Conservation (phyloP, 2,329 filamentous ascomycete species). For the Epichloe brachyelytri region DNA sequence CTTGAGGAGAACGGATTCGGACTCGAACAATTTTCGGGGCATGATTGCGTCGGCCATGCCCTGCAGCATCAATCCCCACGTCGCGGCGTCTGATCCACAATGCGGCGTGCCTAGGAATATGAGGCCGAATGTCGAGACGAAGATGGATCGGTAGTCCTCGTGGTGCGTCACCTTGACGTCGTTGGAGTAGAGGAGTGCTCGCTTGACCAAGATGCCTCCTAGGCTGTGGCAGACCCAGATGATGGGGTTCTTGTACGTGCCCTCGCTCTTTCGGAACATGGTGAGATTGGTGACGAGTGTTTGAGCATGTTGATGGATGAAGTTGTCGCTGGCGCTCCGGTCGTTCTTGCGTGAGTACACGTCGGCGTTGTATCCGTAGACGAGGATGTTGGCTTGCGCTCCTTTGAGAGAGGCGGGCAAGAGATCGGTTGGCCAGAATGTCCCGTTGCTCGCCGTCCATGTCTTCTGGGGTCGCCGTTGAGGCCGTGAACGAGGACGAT, state of each 20-base stretch:
- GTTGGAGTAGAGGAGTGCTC: slow-evolving; percentile 53
- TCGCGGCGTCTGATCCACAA: slow-evolving; percentile 53
- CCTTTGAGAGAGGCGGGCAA: slow-evolving; percentile 46
- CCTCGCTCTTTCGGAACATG: slow-evolving; percentile 46
- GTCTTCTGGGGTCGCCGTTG: slow-evolving; percentile 51
- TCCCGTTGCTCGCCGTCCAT: slow-evolving; percentile 43
- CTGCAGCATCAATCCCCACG: slow-evolving; percentile 56
- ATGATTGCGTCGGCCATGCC: slow-evolving; percentile 52
- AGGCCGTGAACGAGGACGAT: slow-evolving; percentile 61
- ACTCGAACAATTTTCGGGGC: slow-evolving; percentile 53
- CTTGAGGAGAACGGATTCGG: slow-evolving; percentile 53
- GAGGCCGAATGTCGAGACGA: slow-evolving; percentile 62
- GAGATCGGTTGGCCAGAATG: slow-evolving; percentile 59
- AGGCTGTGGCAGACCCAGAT: slow-evolving; percentile 67
- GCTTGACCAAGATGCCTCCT: slow-evolving; percentile 60
- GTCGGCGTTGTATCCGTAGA: slow-evolving; percentile 66
- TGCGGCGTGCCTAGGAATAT: slow-evolving; percentile 70
- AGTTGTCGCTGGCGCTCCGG: slow-evolving; percentile 49
- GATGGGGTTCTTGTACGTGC: slow-evolving; percentile 49
- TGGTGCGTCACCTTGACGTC: slow-evolving; percentile 46
- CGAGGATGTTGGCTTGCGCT: slow-evolving; percentile 49
- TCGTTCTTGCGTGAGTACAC: slow-evolving; percentile 35
- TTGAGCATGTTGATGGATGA: slow-evolving; percentile 59
- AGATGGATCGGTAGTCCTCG: slow-evolving; percentile 55
- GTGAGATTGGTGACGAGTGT: slow-evolving; percentile 51